phyloP scores from a whole-genome alignment of 352 stramenopile species.

The Aphanomyces astaci region DNA sequence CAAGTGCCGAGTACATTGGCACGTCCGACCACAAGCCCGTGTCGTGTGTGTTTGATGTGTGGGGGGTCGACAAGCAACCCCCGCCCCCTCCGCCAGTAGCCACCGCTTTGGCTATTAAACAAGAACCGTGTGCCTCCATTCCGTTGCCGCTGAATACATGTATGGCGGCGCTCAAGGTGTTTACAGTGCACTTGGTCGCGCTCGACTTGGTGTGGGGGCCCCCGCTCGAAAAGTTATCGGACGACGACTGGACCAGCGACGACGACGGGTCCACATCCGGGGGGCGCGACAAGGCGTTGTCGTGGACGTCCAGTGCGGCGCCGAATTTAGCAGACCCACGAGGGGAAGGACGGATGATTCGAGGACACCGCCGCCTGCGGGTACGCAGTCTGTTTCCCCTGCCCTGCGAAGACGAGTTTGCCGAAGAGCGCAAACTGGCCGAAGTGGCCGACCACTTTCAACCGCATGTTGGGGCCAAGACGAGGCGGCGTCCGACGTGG shows the following conservation, averaged over 20 bases:
- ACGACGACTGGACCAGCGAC: too few relatives aligned
- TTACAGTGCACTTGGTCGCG: too few relatives aligned
- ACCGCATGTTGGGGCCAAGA: slow-evolving; percentile 28
- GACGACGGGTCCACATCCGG: too few relatives aligned
- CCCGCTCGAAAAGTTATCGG: too few relatives aligned
- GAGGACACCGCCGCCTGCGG: background rate
- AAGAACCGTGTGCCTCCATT: too few relatives aligned
- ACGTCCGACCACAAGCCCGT: slow-evolving; percentile 83
- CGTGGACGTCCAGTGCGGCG: background rate
- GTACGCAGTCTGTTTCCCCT: slow-evolving; percentile 56
- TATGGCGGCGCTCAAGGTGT: too few relatives aligned
- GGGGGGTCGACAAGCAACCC: slow-evolving; percentile 10
- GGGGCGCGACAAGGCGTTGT: background rate
- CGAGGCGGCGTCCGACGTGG: background rate
- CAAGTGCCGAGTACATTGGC: slow-evolving; percentile 62
- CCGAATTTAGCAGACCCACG: background rate
- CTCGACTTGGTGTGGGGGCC: too few relatives aligned
- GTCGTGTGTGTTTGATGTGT: slow-evolving; percentile 49
- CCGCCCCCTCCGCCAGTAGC: background rate
- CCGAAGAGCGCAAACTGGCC: slow-evolving; percentile 65
- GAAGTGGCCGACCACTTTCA: slow-evolving; percentile 61
- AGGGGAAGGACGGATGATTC: background rate
- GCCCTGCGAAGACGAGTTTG: slow-evolving; percentile 72
- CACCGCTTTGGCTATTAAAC: too few relatives aligned
- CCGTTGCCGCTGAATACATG: too few relatives aligned